These are phyloP conservation scores for Leishmania tarentolae DNA, from an alignment of 208 protist species.

Conservation along the genomic window DNA sequence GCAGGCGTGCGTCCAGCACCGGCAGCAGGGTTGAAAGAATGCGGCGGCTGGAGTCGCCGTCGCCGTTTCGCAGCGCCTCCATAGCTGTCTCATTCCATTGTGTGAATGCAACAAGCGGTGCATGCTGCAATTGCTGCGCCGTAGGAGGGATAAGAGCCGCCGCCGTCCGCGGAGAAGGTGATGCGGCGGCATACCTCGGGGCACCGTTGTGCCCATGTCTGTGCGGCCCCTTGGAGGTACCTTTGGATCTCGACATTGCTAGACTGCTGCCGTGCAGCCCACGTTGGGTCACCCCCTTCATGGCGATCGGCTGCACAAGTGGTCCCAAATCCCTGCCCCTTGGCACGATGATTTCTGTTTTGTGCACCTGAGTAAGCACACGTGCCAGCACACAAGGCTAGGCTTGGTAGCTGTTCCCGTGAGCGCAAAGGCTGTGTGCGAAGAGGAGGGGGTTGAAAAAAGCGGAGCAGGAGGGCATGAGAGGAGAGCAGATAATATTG, in stretches of 20 bases:
- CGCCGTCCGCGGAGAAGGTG: not conserved
- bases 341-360: not conserved
- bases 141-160: constrained; percentile 5
- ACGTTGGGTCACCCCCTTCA: not conserved
- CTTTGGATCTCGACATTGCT: not conserved
- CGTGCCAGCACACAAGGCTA: not conserved
- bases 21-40: constrained; percentile 21
- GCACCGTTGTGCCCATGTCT: not conserved
- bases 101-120: constrained; percentile 44
- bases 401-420: not conserved
- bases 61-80: constrained; percentile 46
- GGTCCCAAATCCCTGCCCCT: not conserved
- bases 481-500: not conserved
- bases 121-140: not conserved
- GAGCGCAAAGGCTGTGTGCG: not conserved
- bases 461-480: not conserved
- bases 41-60: constrained; percentile 43
- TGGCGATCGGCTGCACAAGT: not conserved
- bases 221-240: not conserved
- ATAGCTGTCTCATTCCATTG: constrained; percentile 75
- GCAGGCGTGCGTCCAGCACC: constrained; percentile 12
- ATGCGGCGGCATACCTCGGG: not conserved
- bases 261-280: not conserved
- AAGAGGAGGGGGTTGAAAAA: not conserved
- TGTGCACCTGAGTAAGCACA: not conserved